These are phyloP conservation scores for Candida labiduridarum DNA, from an alignment of 1,139 yeast species.

Conservation along the genomic window DNA sequence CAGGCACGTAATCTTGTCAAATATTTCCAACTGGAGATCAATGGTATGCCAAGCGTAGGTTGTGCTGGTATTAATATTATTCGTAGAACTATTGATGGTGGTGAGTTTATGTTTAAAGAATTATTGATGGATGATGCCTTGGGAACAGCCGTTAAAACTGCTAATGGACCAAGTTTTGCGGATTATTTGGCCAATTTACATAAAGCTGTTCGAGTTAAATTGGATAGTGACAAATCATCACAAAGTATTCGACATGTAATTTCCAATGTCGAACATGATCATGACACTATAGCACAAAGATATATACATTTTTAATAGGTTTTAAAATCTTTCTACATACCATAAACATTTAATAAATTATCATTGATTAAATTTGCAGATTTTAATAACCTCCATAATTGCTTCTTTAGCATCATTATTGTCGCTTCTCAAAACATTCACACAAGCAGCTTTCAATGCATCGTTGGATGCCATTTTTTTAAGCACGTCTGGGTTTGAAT, in stretches of 20 bases:
- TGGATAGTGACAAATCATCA: constrained; percentile 48
- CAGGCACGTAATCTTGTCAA: constrained; percentile 67
- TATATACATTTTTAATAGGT: constrained; percentile 35
- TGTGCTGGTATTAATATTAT: constrained; percentile 59
- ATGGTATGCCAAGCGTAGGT: constrained; percentile 31
- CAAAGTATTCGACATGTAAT: constrained; percentile 36
- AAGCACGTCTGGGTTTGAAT: constrained; percentile 12
- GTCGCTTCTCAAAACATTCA: constrained; percentile 14
- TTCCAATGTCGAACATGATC: constrained; percentile 26
- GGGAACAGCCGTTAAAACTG: constrained; percentile 28
- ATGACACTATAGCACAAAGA: constrained; percentile 42
- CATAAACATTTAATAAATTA: neutral
- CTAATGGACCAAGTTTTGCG: constrained; percentile 54
- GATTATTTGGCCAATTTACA: constrained; percentile 68
- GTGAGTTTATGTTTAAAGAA: constrained; percentile 59
- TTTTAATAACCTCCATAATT: constrained; percentile 23
- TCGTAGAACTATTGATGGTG: constrained; percentile 66
- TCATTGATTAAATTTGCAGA: constrained; percentile 16
- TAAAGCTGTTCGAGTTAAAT: constrained; percentile 55
- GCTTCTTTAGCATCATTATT: constrained; percentile 22
- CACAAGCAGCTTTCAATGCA: constrained; percentile 24
- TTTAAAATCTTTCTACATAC: too few species aligned
- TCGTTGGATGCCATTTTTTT: constrained; percentile 16
- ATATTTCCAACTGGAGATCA: constrained; percentile 47
- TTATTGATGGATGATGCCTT: constrained; percentile 71